Evolutionary conservation across 2,329 filamentous ascomycete species (phyloP).

Genomic region (Cercospora zeina): DNA sequence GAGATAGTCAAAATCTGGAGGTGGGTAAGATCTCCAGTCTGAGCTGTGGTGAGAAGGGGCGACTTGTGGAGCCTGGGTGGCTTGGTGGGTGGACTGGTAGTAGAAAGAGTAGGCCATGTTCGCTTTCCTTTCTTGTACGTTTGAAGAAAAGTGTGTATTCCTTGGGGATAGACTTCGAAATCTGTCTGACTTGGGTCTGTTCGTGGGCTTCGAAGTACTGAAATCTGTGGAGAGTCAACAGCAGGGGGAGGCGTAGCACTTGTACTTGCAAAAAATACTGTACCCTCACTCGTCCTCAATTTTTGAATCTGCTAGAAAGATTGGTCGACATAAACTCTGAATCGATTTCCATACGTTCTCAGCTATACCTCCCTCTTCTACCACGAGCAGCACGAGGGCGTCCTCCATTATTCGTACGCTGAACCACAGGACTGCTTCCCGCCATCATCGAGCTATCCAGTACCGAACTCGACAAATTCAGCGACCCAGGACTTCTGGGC

Average conservation of each 20-base stretch:
- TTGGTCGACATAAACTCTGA: neutral
- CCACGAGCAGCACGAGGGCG: conserved; percentile 13
- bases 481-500: conserved; percentile 38
- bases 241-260: neutral
- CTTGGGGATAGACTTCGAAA: no score
- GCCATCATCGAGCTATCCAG: conserved; percentile 40
- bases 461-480: conserved; percentile 40
- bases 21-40: neutral
- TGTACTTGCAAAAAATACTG: neutral
- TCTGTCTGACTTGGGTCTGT: neutral
- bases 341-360: neutral
- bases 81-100: neutral
- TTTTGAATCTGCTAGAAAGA: neutral
- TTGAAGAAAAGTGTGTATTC: neutral
- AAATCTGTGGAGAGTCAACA: neutral
- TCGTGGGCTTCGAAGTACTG: neutral
- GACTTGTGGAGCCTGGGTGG: neutral
- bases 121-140: neutral
- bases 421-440: conserved; percentile 42
- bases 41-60: neutral
- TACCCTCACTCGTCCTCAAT: neutral
- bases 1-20: neutral
- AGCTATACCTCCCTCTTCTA: conserved; percentile 17
- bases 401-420: conserved; percentile 27
- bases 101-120: neutral